Conservation (phyloP, 164 flowering plant species). For the Euptelea pleiosperma region DNA sequence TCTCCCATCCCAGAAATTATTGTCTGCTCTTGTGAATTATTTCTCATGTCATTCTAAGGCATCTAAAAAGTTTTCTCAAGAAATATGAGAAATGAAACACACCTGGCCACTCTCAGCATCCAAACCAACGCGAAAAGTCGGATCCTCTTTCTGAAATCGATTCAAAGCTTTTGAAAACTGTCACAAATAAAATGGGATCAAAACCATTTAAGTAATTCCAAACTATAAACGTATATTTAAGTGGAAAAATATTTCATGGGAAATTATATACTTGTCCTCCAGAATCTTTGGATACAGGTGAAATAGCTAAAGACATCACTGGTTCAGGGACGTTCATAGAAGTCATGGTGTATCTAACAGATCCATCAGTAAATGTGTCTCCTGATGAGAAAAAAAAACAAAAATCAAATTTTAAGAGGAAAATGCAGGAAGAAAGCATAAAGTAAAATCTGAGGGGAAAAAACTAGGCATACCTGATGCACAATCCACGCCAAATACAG, state of each 20-base stretch:
- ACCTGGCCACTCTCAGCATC: slow-evolving; percentile 99
- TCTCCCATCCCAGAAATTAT: slow-evolving; percentile 99
- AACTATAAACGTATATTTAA: not conserved
- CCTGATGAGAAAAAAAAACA: slow-evolving; percentile 45
- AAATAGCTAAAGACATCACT: slow-evolving; percentile 97
- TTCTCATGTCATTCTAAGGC: slow-evolving; percentile 4
- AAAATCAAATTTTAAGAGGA: not conserved
- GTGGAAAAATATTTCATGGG: not conserved
- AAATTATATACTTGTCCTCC: slow-evolving; percentile 77
- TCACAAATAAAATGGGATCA: slow-evolving; percentile 8
- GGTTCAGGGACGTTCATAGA: slow-evolving; percentile 99
- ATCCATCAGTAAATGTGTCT: slow-evolving; percentile 95
- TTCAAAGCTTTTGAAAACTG: slow-evolving; percentile 99
- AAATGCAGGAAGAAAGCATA: not conserved
- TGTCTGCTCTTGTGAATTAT: slow-evolving; percentile 52
- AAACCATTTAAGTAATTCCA: not conserved
- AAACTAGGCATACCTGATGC: slow-evolving; percentile 69
- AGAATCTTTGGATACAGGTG: slow-evolving; percentile 93
- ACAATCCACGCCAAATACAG: slow-evolving; percentile 99
- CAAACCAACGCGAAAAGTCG: slow-evolving; percentile 98
- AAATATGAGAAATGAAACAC: slow-evolving; percentile 5
- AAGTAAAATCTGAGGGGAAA: not conserved
- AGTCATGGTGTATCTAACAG: slow-evolving; percentile 95
- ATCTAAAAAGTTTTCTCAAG: slow-evolving; percentile 1
- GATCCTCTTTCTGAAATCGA: slow-evolving; percentile 98